These are phyloP conservation scores for Lyophyllum shimeji DNA, from an alignment of 768 basidiomycete species.

Conservation along the genomic window DNA sequence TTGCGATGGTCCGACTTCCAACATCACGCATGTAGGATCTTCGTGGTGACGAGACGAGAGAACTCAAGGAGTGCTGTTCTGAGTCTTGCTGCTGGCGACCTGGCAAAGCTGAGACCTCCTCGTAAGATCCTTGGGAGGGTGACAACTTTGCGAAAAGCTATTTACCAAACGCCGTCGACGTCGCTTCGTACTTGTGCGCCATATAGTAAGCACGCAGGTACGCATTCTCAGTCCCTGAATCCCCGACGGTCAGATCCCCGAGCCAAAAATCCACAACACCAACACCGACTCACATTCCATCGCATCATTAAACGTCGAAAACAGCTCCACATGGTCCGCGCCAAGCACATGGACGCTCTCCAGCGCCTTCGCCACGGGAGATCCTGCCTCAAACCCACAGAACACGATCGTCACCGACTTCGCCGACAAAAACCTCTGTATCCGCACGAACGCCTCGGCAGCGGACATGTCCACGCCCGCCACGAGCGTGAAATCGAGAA, in stretches of 20 bases:
- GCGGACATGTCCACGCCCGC: constrained; percentile 93
- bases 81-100: constrained; percentile 50
- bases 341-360: constrained; percentile 77
- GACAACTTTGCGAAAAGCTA: not conserved
- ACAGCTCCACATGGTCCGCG: constrained; percentile 78
- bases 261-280: not conserved
- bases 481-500: constrained; percentile 84
- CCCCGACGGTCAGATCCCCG: not conserved
- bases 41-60: constrained; percentile 63
- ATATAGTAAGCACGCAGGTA: constrained; percentile 82
- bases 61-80: constrained; percentile 37
- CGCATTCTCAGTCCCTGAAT: constrained; percentile 86
- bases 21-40: constrained; percentile 66
- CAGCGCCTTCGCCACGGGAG: constrained; percentile 70
- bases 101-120: constrained; percentile 47
- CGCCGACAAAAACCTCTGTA: constrained; percentile 76
- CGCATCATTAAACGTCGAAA: constrained; percentile 82
- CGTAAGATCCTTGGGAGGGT: not conserved
- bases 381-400: constrained; percentile 73
- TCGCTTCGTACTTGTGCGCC: constrained; percentile 58
- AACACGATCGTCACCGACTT: constrained; percentile 85
- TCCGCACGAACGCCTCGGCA: constrained; percentile 91
- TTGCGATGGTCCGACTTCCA: constrained; percentile 68
- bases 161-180: constrained; percentile 42
- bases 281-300: constrained; percentile 73